Base-by-base conservation (phyloP, 1,139 yeast genomes). In the Zygoascus meyerae region DNA sequence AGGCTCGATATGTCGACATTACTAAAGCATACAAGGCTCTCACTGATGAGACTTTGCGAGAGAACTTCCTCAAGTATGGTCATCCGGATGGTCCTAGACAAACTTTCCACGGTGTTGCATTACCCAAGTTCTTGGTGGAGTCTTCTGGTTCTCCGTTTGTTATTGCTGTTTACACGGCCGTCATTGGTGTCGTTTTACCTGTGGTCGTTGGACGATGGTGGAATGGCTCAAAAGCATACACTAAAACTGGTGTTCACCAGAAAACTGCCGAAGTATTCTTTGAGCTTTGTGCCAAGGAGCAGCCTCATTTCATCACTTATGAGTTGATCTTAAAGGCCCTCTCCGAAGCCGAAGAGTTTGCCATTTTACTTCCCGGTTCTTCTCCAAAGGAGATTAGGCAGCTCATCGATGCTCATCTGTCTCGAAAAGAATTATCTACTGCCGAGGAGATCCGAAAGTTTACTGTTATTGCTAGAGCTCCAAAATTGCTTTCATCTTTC, bases 1-100 rank as follows among this genome's bases (percentile, higher is more conserved):
- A 92, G 66, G 80, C 83, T 48, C 77, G 78, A 45, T 92, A 80
- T 66, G 94, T 90, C 41, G 74, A 78, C 56, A 84, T 94, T 60
- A 84, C 89, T 51, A 85, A 86, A 66, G 99, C 99, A 26, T 89
- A 94, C 68, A 86, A 89, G 66, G 87, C 98, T 0, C 75, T 94
- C 56, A 94, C 98, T 10, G 98, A 94, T 66, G 96, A 86, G 56
- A 78, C 74, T 31, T 81, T 89, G 9, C 81, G 81, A 59, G 86
- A 85, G 55, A 94, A 94, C 65, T 90, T 78, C 64, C 71, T 83
- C 61, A 82, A 79, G 59, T 92, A 83, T 61, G 99, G 99, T 40
- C 95, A 94, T 64, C 99, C 99, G 5, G 98, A 94, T 68, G 98
- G 98, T 35, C 96, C 95, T 43, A 96, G 87, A 65, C 86, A 86